Evolutionary conservation across 2,329 filamentous ascomycete genomes (phyloP), one percentile per base, ranked within the genome.

Genomic region (Basipetospora chlamydospora): DNA sequence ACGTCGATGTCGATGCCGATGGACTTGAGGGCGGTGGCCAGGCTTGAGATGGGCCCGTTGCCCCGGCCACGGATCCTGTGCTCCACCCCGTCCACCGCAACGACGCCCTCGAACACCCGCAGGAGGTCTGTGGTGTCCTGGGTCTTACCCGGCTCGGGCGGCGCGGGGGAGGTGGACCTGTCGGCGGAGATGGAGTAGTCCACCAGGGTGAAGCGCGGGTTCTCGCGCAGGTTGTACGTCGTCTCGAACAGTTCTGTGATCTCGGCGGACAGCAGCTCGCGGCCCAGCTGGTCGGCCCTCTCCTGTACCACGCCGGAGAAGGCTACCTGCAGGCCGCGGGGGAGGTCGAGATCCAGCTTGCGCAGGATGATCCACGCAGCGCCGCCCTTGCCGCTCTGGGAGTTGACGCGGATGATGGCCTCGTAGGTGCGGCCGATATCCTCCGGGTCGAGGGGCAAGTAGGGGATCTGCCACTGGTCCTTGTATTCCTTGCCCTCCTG

Each of bases 381-480:
- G 48, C 90, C 90, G 42, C 88, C 88, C 64, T 98, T 96, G 45
- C 88, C 90, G 48, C 76, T 84, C 56, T 96, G 88, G n/a, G 84
- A 92, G 66, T 96, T 96, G 70, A 96, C 87, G 42, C 88, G 82
- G 53, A 96, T 96, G 53, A 96, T 80, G 41, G 88, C 88, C 60
- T 96, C 87, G 70, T 96, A 96, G 13, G 78, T 94, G 40, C 88
- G 77, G 34, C 88, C 88, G 44, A 96, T 94, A 51, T 96, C 88
- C 50, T 81, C 71, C 5, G 88, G 88, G 51, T 95, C 88, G 48
- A 96, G 71, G 9, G 88, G 90, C 33, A 96, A 77, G 54, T 96
- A 96, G 1, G 88, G 88, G 17, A 46, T 22, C 13, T 78, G 63
- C 84, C 85, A 93, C 33, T 60, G 62, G 47, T 73, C 70, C 37